These are phyloP conservation scores for Aspergillus novofumigatus DNA, from an alignment of 2,329 filamentous ascomycete species.

Conservation along the genomic window DNA sequence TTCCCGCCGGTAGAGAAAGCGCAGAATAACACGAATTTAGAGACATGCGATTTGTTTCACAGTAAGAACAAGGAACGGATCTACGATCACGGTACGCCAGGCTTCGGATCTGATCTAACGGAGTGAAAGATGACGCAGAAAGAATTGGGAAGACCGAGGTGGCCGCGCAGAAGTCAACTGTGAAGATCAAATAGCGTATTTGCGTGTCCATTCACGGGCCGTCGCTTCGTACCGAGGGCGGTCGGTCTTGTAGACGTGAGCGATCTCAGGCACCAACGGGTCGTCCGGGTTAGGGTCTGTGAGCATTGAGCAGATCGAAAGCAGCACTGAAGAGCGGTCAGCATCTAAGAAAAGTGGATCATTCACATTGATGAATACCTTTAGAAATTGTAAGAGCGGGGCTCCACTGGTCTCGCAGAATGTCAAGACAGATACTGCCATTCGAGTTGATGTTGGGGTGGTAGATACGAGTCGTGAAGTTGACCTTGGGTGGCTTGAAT, in stretches of 20 bases:
- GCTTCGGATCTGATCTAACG: conserved; percentile 36
- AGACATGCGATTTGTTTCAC: conserved; percentile 21
- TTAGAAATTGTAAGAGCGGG: conserved; percentile 97
- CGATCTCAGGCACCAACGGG: conserved; percentile 96
- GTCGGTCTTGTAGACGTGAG: conserved; percentile 99
- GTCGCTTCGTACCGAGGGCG: conserved; percentile 93
- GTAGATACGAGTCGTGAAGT: conserved; percentile 99
- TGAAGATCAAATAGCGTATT: conserved; percentile 81
- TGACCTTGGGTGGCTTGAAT: conserved; percentile 99
- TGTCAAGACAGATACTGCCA: conserved; percentile 98
- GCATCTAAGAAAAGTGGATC: background rate
- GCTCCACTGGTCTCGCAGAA: conserved; percentile 98
- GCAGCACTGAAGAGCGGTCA: conserved; percentile 60
- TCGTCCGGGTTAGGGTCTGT: conserved; percentile 99
- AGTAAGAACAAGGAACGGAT: conserved; percentile 26
- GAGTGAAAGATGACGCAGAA: conserved; percentile 24
- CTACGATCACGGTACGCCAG: conserved; percentile 38
- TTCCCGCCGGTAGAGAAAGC: conserved; percentile 23
- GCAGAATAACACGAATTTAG: conserved; percentile 5
- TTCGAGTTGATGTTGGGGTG: conserved; percentile 99
- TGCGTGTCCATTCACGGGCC: conserved; percentile 96
- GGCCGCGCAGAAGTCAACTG: conserved; percentile 21
- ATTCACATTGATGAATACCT: conserved; percentile 55
- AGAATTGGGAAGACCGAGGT: conserved; percentile 24
- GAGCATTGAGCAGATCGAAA: conserved; percentile 99